Conservation (phyloP, 257 asterid genomes). For the Orobanche coerulescens region DNA sequence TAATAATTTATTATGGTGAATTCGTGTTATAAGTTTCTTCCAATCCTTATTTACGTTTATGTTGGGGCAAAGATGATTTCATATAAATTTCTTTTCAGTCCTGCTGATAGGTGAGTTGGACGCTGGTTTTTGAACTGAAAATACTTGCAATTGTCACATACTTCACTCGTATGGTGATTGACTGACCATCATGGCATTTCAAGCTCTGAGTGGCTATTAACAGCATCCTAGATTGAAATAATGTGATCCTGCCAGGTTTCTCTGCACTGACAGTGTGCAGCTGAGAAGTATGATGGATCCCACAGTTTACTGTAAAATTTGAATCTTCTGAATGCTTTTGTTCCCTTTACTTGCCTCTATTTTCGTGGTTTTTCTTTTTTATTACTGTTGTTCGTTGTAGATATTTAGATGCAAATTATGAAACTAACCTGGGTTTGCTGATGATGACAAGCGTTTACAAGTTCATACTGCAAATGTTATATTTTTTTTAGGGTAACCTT, state of each 20-base stretch:
- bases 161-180: conserved; percentile 27
- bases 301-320: conserved; percentile 28
- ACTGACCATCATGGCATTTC: conserved; percentile 36
- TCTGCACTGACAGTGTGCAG: conserved; percentile 99
- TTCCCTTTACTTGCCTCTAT: conserved; percentile 6
- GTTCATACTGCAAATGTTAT: neutral
- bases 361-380: neutral
- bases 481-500: no score
- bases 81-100: neutral
- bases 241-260: conserved; percentile 96
- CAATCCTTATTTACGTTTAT: neutral
- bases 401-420: neutral
- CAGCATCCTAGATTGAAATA: conserved; percentile 67
- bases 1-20: neutral
- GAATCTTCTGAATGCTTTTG: neutral
- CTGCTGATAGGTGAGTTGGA: conserved; percentile 28
- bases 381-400: neutral
- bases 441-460: neutral
- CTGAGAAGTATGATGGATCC: conserved; percentile 95
- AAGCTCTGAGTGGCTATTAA: conserved; percentile 33
- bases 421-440: neutral
- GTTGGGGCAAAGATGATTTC: conserved; percentile 3
- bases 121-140: conserved; percentile 37
- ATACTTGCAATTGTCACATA: conserved; percentile 21
- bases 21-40: neutral